Evolutionary conservation across 306 rosid species (phyloP), one percentile per base, ranked within the genome.

Genomic region (Casuarina cunninghamiana): DNA sequence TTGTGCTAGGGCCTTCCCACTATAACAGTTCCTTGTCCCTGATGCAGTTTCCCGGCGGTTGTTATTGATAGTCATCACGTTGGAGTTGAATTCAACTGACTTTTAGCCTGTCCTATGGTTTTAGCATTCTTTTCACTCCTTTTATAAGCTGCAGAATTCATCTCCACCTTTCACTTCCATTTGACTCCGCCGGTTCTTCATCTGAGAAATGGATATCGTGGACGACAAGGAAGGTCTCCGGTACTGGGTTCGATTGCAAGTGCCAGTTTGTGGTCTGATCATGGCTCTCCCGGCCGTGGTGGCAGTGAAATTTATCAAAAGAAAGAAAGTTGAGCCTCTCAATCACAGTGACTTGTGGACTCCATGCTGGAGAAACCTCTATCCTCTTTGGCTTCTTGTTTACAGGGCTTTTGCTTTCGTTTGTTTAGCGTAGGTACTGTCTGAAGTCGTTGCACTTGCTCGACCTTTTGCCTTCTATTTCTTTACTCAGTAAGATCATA

Each of bases 231-330:
- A 69, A 60, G 76, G 78, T 3, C 57, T 13, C 57, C 17, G 58
- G 68, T 74, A 78, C 80, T 78, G 86, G 83, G 19, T 83, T 51
- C 83, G 53, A 69, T 83, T 82, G 80, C 83, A 78, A 74, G 80
- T 74, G 5, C 82, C 76, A 7, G 62, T 82, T 26, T 82, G 82
- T 82, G 83, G 75, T 15, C 37, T 78, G 19, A 69, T 82, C 77
- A n/a, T 82, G 62, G 17, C 45, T 51, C 13, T 11, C 6, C 19
- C 77, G 0, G 9, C 71, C 62, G 10, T 54, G 38, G 17, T 57
- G 45, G 57, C 82, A 4, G n/a, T 66, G 71, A 66, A 3, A 42
- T 66, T 42, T 43, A 21, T 42, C 71, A 66, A 39, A 66, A 66
- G 71, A 71, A 26, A 74, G 78, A 81, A 70, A 74, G 50, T 63